Evolutionary conservation across 495 filamentous ascomycete species (phyloP), one percentile per base, ranked within the genome.

Genomic region (Usnea hakonensis): DNA sequence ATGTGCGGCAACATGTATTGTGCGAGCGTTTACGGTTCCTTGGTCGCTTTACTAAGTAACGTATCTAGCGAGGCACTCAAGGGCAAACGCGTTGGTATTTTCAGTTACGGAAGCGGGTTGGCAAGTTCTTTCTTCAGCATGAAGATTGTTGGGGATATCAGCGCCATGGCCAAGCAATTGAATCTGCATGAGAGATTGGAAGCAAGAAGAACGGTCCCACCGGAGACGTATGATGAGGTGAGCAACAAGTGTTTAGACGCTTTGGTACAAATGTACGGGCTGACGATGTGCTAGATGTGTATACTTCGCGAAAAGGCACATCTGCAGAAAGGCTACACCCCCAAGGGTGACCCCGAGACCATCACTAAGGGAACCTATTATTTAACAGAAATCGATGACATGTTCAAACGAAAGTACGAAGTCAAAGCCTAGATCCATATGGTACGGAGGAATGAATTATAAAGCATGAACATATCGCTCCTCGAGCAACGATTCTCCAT

Each of bases 1-100:
- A 87, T 90, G 78, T 96, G 91, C 76, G 95, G 94, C 75, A 98
- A 98, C 83, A 98, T 97, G 95, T 98, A 98, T 79, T 92, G 88
- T 69, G 94, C 88, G 55, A 96, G 90, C 72, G 89, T 98, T 67
- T 98, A 91, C 79, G 86, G 85, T 62, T 90, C 90, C 60, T 80
- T 98, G 50, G 83, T 85, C 73, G 87, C 85, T 67, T 72, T 97
- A 62, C 71, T 98, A 65, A 80, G 81, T 75, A 86, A 91, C 71
- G 78, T 92, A 60, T 78, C 81, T 64, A 85, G 84, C 71, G 85
- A 85, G 55, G 77, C 80, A 35, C 80, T 92, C 60, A 80, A 88
- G 74, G 87, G 90, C 68, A 96, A 95, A 87, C 85, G 90, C 60
- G 81, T 98, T 67, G 94, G 79, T 64, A 77, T 98, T 67, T 98